A percentile compares a stretch with the other conserved stretches of the same genome.
Evolutionary conservation across 1,284 basidiomycete species (phyloP).

Genomic region (Testicularia cyperi): DNA sequence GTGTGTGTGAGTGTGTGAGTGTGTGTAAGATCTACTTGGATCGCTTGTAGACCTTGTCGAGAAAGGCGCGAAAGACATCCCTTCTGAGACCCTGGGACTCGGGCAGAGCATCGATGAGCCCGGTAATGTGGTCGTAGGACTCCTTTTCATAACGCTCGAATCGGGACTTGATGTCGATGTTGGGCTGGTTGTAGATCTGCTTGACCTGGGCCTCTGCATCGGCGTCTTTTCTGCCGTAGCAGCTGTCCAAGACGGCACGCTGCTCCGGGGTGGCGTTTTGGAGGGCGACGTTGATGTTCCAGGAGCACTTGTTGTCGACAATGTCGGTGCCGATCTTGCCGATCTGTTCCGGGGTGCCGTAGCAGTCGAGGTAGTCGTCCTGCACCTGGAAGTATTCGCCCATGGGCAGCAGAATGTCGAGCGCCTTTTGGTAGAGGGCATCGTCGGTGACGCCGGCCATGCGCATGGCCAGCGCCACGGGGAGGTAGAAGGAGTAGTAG

Average conservation of each 20-base stretch:
- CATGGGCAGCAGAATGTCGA: conserved; percentile 83
- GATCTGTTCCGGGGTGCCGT: conserved; percentile 83
- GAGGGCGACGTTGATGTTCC: conserved; percentile 91
- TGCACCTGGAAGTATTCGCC: conserved; percentile 99
- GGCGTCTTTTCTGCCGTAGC: conserved; percentile 83
- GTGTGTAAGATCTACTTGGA: conserved; percentile 47
- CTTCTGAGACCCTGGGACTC: conserved; percentile 66
- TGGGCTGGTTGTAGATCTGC: conserved; percentile 73
- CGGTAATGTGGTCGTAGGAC: conserved; percentile 65
- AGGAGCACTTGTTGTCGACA: conserved; percentile 97
- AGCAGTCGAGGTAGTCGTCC: conserved; percentile 95
- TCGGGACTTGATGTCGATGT: conserved; percentile 66
- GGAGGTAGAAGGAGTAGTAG: conserved; percentile 97
- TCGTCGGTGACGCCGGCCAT: conserved; percentile 71
- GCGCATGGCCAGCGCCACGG: conserved; percentile 90
- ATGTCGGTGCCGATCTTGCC: conserved; percentile 99
- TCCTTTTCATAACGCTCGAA: conserved; percentile 80
- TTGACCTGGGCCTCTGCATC: conserved; percentile 73
- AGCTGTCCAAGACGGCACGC: conserved; percentile 67
- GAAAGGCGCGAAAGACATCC: conserved; percentile 79
- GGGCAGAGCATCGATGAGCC: conserved; percentile 52
- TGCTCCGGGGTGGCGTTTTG: conserved; percentile 69
- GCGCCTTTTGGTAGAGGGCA: conserved; percentile 75
- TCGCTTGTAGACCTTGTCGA: conserved; percentile 83
- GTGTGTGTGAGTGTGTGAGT: too few species aligned